Evolutionary conservation across 192 early-diverging fungal genomes (phyloP), one percentile per base, ranked within the genome.

Genomic region (Chytriomyces sp.): DNA sequence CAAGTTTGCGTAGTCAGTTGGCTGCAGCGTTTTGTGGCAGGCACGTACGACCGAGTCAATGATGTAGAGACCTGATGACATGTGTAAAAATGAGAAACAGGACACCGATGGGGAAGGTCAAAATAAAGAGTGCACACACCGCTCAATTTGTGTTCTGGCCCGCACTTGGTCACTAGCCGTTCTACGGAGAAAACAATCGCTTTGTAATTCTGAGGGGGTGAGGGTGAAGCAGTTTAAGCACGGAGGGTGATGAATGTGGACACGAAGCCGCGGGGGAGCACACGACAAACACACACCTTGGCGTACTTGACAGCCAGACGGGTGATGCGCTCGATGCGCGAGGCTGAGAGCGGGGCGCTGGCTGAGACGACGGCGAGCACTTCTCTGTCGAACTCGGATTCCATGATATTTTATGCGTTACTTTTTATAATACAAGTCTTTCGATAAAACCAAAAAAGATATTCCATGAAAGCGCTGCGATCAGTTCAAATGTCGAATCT

Each of bases 341-440:
- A 86, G 0, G 83, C 86, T 7, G 87, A 89, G 0, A 89, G 75
- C n/a, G 86, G 84, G 5, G 78, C 64, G 69, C 81, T 82, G 7
- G 80, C 81, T 46, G 85, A 80, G 59, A 76, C 61, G 26, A 84
- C 76, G 28, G 84, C 79, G 43, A 86, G 81, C 35, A 88, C 79
- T 75, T 85, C 83, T 50, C 82, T 83, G 80, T 88, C 85, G 66
- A 88, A 88, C 79, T 85, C 86, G 61, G 77, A n/a, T 48, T 67
- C 76, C 2, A 60, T 20, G 13, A 57, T 57, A 57, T 57, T 20
- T 57, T 57, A 35, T 35, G 28, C 28, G 28, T 35, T 35, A 2
- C 28, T 35, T 35, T n/a, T n/a, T n/a, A n/a, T n/a, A n/a, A n/a
- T n/a, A n/a, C n/a, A n/a, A n/a, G n/a, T n/a, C n/a, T n/a, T n/a